Evolutionary conservation across 73 alveolate genomes (phyloP).

Genomic region (Paramecium biaurelia): DNA sequence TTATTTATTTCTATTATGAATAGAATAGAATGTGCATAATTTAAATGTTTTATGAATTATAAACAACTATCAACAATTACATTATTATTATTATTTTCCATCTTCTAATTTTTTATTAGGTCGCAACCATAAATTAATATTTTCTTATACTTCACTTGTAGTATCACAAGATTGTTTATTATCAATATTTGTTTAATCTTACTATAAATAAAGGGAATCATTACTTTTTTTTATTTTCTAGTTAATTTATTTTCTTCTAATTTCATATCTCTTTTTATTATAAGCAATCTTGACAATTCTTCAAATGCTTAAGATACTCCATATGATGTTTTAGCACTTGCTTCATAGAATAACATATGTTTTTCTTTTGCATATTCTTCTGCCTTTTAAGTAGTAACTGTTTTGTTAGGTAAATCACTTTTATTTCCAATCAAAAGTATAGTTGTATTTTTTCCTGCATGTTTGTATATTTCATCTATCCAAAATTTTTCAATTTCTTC

Average conservation of each 20-base stretch:
- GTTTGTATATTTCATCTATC: conserved; percentile 48
- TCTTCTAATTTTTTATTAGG: background rate
- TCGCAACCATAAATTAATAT: background rate
- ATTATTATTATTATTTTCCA: background rate
- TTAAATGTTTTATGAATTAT: background rate
- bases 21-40: background rate
- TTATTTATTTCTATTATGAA: too few species aligned
- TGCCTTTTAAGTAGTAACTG: conserved; percentile 39
- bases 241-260: background rate
- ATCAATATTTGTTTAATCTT: background rate
- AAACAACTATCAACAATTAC: background rate
- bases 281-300: conserved; percentile 13
- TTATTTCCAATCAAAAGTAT: conserved; percentile 51
- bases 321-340: conserved; percentile 53
- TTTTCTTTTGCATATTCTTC: conserved; percentile 35
- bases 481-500: conserved; percentile 57
- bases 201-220: background rate
- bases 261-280: conserved; percentile 11
- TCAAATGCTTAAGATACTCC: conserved; percentile 48
- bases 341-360: conserved; percentile 44
- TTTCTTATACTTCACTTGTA: background rate
- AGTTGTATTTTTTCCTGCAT: conserved; percentile 40
- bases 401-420: conserved; percentile 31
- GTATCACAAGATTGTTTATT: background rate
- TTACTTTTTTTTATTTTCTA: background rate